Base-by-base conservation (phyloP, 129 eudicot species). In the Smallanthus sonchifolius region DNA sequence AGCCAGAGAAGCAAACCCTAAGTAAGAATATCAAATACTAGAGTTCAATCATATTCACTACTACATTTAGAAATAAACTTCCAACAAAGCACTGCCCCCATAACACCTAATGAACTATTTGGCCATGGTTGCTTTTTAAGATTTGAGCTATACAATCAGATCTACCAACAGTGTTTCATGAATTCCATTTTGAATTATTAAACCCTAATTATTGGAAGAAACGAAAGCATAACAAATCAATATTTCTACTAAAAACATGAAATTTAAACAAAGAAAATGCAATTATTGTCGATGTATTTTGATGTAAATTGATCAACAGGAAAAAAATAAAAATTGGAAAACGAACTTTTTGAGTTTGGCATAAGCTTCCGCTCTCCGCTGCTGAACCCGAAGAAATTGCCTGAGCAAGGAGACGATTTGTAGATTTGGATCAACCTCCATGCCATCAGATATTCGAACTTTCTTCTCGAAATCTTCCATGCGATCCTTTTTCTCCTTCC, bases 401-500 rank as follows among this genome's bases (percentile, higher is more conserved):
- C 95, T 87, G 28, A 92, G 96, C 72, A 89, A 74, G 16, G 38
- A 75, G n/a, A 84, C 63, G 68, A 71, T 73, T 83, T 86, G 10
- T 70, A 69, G 55, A 75, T 65, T 16, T 32, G 67, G 54, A 34
- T 76, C 75, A 15, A 64, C 76, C 5, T 73, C 72, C 75, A 75
- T 79, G 37, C 20, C 52, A 20, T 63, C 79, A 17, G 92, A 73
- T 44, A 91, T 88, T 38, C 42, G 77, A 63, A 92, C 83, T 77
- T 85, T 85, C 57, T 79, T 80, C 84, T 79, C 85, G 61, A 92
- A 92, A 85, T 89, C 96, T 59, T 92, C 97, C 97, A 91, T 86
- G 16, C n/a, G 59, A 16, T n/a, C n/a, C n/a, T n/a, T n/a, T n/a
- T n/a, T n/a, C n/a, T n/a, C n/a, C n/a, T n/a, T n/a, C n/a, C n/a